Conservation (phyloP, 2,329 filamentous ascomycete species). For the Biscogniauxia marginata region DNA sequence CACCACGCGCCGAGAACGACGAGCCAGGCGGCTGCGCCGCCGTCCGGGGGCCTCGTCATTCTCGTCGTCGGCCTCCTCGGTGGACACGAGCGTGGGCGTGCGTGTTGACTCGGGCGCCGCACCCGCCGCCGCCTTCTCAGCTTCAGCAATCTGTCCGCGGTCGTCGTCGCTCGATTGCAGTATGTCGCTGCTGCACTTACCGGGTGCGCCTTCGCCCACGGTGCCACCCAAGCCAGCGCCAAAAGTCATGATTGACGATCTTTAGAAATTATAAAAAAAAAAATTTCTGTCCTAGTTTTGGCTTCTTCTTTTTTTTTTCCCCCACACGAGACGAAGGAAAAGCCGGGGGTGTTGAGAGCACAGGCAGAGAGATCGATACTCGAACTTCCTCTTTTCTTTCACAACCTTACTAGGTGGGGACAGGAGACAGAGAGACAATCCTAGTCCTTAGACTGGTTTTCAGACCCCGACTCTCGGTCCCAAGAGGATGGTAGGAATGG, state of each 20-base stretch:
- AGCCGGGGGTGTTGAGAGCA: too few relatives aligned
- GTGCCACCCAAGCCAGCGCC: background rate
- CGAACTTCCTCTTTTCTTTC: background rate
- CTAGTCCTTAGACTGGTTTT: background rate
- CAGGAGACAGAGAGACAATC: background rate
- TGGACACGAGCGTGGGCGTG: background rate
- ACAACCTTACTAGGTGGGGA: background rate
- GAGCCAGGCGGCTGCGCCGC: constrained; percentile 24
- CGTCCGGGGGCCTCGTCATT: constrained; percentile 19
- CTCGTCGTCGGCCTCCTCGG: background rate
- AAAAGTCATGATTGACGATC: background rate
- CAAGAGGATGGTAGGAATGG: background rate
- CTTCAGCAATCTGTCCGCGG: background rate
- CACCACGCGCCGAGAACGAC: constrained; percentile 30
- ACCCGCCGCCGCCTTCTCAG: background rate
- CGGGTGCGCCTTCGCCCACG: too few relatives aligned
- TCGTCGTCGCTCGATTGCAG: background rate
- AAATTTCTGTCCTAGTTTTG: background rate
- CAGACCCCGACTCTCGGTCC: background rate
- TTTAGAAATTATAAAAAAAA: too few relatives aligned
- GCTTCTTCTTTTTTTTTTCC: background rate
- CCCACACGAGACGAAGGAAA: too few relatives aligned
- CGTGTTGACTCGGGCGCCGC: background rate
- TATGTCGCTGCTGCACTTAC: background rate
- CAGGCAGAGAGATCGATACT: too few relatives aligned